Percentiles rank a stretch among this genome's conserved stretches.
Evolutionary conservation across 2,329 filamentous ascomycete genomes (phyloP).

Genomic region (Ampelomyces quisqualis): DNA sequence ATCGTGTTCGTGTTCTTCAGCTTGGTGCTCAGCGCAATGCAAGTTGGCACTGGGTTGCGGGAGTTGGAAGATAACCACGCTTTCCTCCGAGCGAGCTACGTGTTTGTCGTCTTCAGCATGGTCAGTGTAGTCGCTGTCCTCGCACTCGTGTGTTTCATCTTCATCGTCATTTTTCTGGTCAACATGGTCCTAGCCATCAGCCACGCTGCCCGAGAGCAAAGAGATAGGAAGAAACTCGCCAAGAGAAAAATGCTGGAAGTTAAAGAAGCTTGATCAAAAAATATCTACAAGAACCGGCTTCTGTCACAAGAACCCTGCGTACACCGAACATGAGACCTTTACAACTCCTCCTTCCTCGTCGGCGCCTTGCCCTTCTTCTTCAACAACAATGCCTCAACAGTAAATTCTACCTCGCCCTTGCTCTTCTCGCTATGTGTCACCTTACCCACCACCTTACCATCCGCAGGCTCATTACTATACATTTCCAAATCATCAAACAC

Average conservation of each 20-base stretch:
- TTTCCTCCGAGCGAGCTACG: slow-evolving; percentile 32
- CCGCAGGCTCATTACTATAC: slow-evolving; percentile 31
- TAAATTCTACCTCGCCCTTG: slow-evolving; percentile 35
- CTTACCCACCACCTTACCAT: slow-evolving; percentile 35
- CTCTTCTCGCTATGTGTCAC: slow-evolving; percentile 25
- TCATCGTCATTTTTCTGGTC: slow-evolving; percentile 34
- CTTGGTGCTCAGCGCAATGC: slow-evolving; percentile 42
- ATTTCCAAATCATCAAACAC: slow-evolving; percentile 37
- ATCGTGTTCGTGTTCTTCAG: slow-evolving; percentile 43
- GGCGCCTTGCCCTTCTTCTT: slow-evolving; percentile 13
- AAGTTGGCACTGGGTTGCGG: slow-evolving; percentile 36
- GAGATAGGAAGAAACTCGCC: slow-evolving; percentile 21
- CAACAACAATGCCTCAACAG: slow-evolving; percentile 34
- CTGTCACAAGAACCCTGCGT: background rate
- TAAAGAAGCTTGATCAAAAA: slow-evolving; percentile 6
- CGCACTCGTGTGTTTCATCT: slow-evolving; percentile 31
- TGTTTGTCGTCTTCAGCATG: slow-evolving; percentile 42
- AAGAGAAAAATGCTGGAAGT: slow-evolving; percentile 4
- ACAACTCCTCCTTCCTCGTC: slow-evolving; percentile 28
- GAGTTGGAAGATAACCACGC: slow-evolving; percentile 23
- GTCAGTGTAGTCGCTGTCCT: slow-evolving; percentile 34
- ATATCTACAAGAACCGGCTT: background rate
- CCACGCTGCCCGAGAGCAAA: slow-evolving; percentile 42
- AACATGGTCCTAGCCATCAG: slow-evolving; percentile 41
- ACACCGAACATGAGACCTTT: background rate